A percentile compares a stretch with the other conserved stretches of the same genome.
phyloP scores from a whole-genome alignment of 768 basidiomycete genomes.

The Kockovaella imperatae region DNA sequence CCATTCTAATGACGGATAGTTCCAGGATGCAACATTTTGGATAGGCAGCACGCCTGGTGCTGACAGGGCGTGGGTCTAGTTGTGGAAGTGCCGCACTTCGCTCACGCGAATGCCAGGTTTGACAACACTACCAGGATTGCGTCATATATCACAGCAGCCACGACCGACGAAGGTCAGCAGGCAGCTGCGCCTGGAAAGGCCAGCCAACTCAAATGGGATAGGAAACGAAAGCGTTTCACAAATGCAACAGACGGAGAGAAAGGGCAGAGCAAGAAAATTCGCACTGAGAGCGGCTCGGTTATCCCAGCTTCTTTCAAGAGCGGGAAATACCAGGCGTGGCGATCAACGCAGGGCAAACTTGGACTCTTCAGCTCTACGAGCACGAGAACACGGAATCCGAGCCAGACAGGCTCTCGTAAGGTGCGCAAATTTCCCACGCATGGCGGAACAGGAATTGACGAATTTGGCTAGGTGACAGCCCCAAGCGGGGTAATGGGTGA shows the following conservation, averaged over 20 bases:
- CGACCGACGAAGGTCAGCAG: constrained; percentile 70
- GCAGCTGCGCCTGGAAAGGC: constrained; percentile 49
- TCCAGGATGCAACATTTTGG: too few species aligned
- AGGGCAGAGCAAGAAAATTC: constrained; percentile 88
- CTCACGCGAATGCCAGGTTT: constrained; percentile 12
- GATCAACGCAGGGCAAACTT: too few species aligned
- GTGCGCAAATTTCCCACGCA: too few species aligned
- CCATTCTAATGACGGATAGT: too few species aligned
- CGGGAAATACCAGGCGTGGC: constrained; percentile 94
- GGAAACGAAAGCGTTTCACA: constrained; percentile 90
- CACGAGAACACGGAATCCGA: too few species aligned
- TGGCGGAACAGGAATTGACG: too few species aligned
- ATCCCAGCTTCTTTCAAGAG: constrained; percentile 87
- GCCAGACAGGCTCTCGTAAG: too few species aligned
- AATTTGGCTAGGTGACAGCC: too few species aligned
- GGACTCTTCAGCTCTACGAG: too few species aligned
- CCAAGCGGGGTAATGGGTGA: too few species aligned
- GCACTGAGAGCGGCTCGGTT: constrained; percentile 81
- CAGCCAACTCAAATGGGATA: constrained; percentile 78
- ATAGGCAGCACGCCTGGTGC: too few species aligned
- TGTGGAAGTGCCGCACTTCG: background rate
- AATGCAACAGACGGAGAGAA: constrained; percentile 76
- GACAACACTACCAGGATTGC: background rate
- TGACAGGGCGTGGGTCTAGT: background rate
- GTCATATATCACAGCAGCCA: background rate